phyloP scores from a whole-genome alignment of 73 alveolate species.

The Stentor coeruleus region DNA sequence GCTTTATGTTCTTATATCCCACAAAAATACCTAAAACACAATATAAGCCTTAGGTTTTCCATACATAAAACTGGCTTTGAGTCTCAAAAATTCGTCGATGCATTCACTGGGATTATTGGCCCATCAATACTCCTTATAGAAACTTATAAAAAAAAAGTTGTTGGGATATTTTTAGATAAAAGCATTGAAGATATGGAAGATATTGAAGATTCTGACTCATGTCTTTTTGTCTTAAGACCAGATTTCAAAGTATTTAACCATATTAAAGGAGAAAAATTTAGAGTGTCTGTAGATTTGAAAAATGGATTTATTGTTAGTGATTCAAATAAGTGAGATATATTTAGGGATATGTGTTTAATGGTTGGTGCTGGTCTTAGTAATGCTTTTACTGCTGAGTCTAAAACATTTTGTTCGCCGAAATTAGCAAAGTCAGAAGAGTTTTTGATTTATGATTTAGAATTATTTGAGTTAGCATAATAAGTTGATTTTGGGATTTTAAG shows the following conservation, averaged over 20 bases:
- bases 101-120: background rate
- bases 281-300: background rate
- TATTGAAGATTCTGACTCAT: background rate
- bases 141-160: background rate
- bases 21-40: background rate
- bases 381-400: background rate
- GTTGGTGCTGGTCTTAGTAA: background rate
- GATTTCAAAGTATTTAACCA: background rate
- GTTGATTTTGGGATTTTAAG: background rate
- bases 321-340: background rate
- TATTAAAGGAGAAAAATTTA: background rate
- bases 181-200: background rate
- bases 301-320: background rate
- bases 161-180: background rate
- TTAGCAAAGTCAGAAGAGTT: background rate
- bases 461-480: background rate
- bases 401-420: background rate
- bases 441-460: background rate
- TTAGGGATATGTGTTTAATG: background rate
- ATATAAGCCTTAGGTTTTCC: background rate
- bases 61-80: background rate
- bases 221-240: background rate
- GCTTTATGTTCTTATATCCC: background rate
- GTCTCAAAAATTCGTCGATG: background rate
- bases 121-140: background rate